A percentile compares a stretch with the other conserved stretches of the same genome.
Conservation (phyloP, 768 basidiomycete genomes). For the Leccinum longicurvipes region DNA sequence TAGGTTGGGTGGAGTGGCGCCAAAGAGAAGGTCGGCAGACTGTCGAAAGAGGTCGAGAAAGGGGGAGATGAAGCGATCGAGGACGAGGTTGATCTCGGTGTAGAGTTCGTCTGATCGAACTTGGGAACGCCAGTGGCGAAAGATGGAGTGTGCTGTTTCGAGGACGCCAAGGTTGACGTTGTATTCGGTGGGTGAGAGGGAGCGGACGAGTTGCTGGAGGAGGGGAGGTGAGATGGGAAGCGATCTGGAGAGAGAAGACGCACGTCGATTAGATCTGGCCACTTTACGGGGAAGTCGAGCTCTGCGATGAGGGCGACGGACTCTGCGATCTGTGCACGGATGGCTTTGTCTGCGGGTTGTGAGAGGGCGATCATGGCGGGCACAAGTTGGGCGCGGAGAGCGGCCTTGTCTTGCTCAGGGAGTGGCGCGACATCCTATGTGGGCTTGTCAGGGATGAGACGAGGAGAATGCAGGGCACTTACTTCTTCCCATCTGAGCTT, state of each 20-base stretch:
- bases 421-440: constrained; percentile 70
- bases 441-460: neutral
- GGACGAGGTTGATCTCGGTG: constrained; percentile 87
- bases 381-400: constrained; percentile 74
- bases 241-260: constrained; percentile 32
- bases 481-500: constrained; percentile 90
- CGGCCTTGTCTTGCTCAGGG: constrained; percentile 63
- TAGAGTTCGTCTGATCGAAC: constrained; percentile 86
- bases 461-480: constrained; percentile 16
- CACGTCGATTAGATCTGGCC: constrained; percentile 90
- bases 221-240: constrained; percentile 11
- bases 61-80: constrained; percentile 75
- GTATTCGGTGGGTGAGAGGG: constrained; percentile 78
- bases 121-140: constrained; percentile 87
- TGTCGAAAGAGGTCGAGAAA: constrained; percentile 82
- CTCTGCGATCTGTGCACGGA: constrained; percentile 88
- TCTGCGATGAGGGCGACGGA: constrained; percentile 89
- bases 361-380: constrained; percentile 90
- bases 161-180: constrained; percentile 86
- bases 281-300: constrained; percentile 85
- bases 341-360: constrained; percentile 61
- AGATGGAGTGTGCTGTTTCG: constrained; percentile 94
- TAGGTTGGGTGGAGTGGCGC: constrained; percentile 37
- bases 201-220: constrained; percentile 79
- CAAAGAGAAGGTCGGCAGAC: constrained; percentile 53